Base-by-base conservation (phyloP, 768 basidiomycete genomes). In the Lactifluus rugatus region DNA sequence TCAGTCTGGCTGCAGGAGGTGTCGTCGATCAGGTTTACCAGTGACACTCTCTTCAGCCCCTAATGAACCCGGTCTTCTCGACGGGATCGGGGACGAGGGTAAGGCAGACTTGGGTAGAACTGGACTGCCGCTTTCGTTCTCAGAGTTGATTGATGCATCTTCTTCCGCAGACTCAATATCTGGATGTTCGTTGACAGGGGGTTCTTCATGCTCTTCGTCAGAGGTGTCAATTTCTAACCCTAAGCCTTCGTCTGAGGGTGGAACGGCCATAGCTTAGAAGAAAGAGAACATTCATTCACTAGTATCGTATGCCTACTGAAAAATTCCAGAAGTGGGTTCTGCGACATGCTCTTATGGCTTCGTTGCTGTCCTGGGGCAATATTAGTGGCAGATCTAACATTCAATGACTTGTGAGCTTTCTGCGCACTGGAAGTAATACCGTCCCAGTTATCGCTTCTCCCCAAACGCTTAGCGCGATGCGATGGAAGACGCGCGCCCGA, bases 321-420 rank as follows among this genome's bases (percentile, higher is more conserved):
- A 47, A 60, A 64, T n/a, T 66, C 62, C 48, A 63, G 25, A 8
- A 70, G 62, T 25, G 66, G 64, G 37, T 70, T 70, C 23, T 62
- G 60, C 14, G 60, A 60, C 14, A 28, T 5, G 47, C 26, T 14
- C 50, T 54, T 47, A 61, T 59, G 31, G 37, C 31, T 26, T 42
- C 53, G 58, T 52, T 61, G 26, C 34, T 13, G n/a, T 37, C 39
- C 47, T 54, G 47, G n/a, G 25, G 21, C 34, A 21, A 37, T 31
- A 36, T 31, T 28, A 47, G 37, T 42, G 16, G 19, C 28, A 48
- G 4, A 44, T 11, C 16, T 25, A 23, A 21, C 23, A 10, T 16
- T 39, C 50, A 8, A 31, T 26, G 7, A 19, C 63, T n/a, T 69
- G 69, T 37, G 68, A 68, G 44, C 67, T 68, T 37, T 64, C 62